Evolutionary conservation across 2,329 filamentous ascomycete species (phyloP), one percentile per base, ranked within the genome.

Genomic region (Aspergillus sp.): DNA sequence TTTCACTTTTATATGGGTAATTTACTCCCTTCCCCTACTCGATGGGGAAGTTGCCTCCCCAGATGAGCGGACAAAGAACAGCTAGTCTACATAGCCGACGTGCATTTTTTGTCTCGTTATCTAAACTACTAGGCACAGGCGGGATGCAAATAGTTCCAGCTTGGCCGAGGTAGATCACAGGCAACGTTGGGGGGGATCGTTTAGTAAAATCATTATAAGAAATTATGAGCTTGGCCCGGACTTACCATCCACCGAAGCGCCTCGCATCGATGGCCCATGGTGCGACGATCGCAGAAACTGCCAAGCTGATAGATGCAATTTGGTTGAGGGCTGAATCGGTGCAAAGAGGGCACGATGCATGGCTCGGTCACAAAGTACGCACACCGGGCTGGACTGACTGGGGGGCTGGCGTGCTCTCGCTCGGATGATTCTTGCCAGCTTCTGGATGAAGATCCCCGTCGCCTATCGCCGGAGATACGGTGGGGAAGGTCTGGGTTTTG

Each of bases 381-480:
- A 50, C n/a, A 50, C 47, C 27, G 25, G 17, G 13, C 32, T 36
- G 10, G 11, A 13, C 11, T 13, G 32, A 10, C 32, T 36, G 32
- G 32, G 32, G 32, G 30, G 32, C 25, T 30, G 47, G 47, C 15
- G 25, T 17, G 23, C 47, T 50, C 47, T 50, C 23, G 44, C 47
- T 50, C 44, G 44, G 44, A 49, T 49, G 44, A 50, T 50, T 50
- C 47, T 50, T 30, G 25, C 47, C 25, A 50, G 47, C 47, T 32
- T 32, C 47, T 50, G 47, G 47, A 50, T 50, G 47, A 50, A 50
- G 47, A 50, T 50, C 47, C 23, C 25, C 47, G 47, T 50, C 47
- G 47, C 47, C 47, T 50, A 50, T 50, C 25, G 47, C 25, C 47
- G 47, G 47, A 50, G 25, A 50, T 50, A 27, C 25, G 47, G 47